phyloP scores from a whole-genome alignment of 805 yeast genomes.

The Cyberlindnera americana region DNA sequence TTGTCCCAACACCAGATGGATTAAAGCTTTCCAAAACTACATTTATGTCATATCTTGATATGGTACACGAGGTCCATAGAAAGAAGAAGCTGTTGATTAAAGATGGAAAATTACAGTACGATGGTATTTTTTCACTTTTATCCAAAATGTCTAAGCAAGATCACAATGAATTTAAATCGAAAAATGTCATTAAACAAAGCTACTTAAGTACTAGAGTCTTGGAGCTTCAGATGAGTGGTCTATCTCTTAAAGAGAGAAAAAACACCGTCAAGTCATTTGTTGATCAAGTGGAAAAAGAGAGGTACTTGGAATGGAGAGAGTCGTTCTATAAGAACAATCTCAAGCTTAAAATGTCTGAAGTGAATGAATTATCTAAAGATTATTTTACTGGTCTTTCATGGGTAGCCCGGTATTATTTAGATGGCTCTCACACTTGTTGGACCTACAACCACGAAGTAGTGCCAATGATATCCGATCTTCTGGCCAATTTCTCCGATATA shows the following conservation, averaged over 20 bases:
- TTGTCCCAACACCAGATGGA: conserved; percentile 84
- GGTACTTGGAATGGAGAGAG: conserved; percentile 73
- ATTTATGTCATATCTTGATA: conserved; percentile 33
- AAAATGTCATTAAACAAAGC: conserved; percentile 1
- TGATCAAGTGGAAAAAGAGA: conserved; percentile 50
- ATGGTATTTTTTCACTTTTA: conserved; percentile 64
- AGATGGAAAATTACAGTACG: conserved; percentile 81
- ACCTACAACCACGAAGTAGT: conserved; percentile 77
- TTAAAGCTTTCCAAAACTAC: conserved; percentile 54
- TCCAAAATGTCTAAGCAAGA: conserved; percentile 4
- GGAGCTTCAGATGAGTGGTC: conserved; percentile 28
- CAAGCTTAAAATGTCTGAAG: conserved; percentile 21
- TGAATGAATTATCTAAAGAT: conserved; percentile 57
- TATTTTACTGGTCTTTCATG: conserved; percentile 91
- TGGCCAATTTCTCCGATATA: background rate
- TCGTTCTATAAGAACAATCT: conserved; percentile 54
- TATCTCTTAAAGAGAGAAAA: conserved; percentile 44
- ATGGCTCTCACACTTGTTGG: conserved; percentile 87
- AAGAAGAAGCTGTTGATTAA: conserved; percentile 68
- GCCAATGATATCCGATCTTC: conserved; percentile 83
- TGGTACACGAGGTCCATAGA: conserved; percentile 24
- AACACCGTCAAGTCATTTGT: conserved; percentile 39
- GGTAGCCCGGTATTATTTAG: conserved; percentile 84
- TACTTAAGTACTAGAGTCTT: background rate
- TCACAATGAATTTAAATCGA: background rate